Evolutionary conservation across 331 rosid species (phyloP), one percentile per base, ranked within the genome.

Genomic region (Cydonia oblonga): DNA sequence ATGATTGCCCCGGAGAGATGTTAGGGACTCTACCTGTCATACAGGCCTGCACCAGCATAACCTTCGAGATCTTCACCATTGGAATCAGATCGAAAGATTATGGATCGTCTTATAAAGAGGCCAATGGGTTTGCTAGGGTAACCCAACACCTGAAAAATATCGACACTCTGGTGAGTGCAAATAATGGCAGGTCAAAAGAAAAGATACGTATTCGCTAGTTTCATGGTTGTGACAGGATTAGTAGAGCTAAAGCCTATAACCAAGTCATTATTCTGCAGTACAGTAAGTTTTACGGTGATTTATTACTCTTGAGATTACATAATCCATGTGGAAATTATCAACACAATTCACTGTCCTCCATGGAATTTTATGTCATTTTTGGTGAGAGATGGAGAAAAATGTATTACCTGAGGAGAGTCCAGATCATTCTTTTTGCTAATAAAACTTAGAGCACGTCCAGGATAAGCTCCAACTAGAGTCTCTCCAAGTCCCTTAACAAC

Each of bases 1-100:
- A 9, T 9, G 46, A 19, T 9, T 18, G 60, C 22, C 35, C 40
- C 13, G 29, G 20, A 19, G 33, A 13, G 49, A 3, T 40, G 44
- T 59, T 40, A 6, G 40, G 7, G 62, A 57, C 23, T 66, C 52
- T 81, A 93, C 98, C 98, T 95, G 88, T 95, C 98, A 66, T 95
- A 95, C 72, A 95, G 97, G 29, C 97, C 98, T 12, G 98, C 98
- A 79, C 98, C 98, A 26, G 98, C 98, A 86, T 95, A 95, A 49
- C 98, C 98, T 83, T 89, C 98, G 3, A 95, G 96, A 81, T 95
- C 98, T 87, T 95, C 98, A 49, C 98, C 98, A 33, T 95, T 95
- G 82, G 97, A 95, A 79, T 95, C 98, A 6, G 98, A 95, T 71
- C 98, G 92, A 73, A 95, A 95, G 84, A 95, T 95, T 63, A 91